Conservation (phyloP, 176 grass and related monocot species). For the Musa schizocarpa region DNA sequence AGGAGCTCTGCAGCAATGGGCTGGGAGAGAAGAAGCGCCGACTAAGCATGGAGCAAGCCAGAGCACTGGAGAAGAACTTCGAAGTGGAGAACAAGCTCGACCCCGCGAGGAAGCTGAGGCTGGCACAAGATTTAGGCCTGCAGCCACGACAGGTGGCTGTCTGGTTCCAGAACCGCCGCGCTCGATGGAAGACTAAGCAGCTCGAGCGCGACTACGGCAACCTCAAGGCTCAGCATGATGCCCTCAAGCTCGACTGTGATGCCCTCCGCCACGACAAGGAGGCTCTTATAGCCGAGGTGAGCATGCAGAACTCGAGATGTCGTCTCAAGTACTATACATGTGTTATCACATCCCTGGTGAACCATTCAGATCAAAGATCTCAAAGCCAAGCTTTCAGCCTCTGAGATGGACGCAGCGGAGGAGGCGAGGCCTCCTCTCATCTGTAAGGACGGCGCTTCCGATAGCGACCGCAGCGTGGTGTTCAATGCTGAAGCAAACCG, state of each 20-base stretch:
- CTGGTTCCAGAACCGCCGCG: conserved; percentile 3
- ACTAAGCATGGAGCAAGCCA: conserved; percentile 40
- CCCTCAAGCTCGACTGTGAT: neutral
- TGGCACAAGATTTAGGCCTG: conserved; percentile 9
- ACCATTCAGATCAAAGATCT: conserved; percentile 33
- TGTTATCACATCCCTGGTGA: neutral
- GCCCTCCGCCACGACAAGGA: neutral
- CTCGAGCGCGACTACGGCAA: neutral
- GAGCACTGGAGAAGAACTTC: conserved; percentile 49
- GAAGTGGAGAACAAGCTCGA: conserved; percentile 58
- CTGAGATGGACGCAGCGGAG: conserved; percentile 1
- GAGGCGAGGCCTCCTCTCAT: conserved; percentile 14
- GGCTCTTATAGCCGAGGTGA: conserved; percentile 30
- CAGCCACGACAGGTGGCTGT: neutral
- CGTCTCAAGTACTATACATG: neutral
- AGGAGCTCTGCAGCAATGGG: neutral
- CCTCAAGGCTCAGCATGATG: neutral
- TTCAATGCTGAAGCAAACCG: conserved; percentile 47
- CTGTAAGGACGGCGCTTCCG: conserved; percentile 58
- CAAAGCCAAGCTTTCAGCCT: conserved; percentile 26
- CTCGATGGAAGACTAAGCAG: neutral
- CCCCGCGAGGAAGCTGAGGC: conserved; percentile 48
- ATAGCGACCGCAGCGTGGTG: conserved; percentile 70
- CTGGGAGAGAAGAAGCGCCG: conserved; percentile 47
- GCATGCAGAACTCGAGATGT: neutral